Percentiles rank a stretch among this genome's conserved stretches.
Conservation (phyloP, 2,329 filamentous ascomycete genomes). For the Epichloe hybrida region DNA sequence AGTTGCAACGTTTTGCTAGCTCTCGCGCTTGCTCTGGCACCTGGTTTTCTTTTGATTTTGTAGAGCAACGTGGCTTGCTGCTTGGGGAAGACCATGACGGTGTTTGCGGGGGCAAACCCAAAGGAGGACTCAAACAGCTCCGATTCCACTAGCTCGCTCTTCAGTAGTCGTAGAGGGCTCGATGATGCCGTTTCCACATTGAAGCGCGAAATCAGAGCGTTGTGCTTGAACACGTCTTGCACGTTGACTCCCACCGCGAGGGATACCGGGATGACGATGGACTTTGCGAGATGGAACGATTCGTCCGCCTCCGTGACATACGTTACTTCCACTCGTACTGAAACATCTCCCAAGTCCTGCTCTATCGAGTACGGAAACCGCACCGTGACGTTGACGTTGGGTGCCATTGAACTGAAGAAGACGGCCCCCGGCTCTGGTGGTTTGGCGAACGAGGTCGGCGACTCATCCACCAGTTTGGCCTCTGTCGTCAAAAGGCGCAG, state of each 20-base stretch:
- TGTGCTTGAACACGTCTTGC: slow-evolving; percentile 84
- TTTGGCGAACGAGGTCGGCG: slow-evolving; percentile 30
- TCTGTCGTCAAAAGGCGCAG: slow-evolving; percentile 50
- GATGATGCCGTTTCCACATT: slow-evolving; percentile 70
- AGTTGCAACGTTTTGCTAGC: slow-evolving; percentile 44
- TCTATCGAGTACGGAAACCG: slow-evolving; percentile 74
- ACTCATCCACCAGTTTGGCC: slow-evolving; percentile 32
- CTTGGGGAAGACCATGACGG: slow-evolving; percentile 58
- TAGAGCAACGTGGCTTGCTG: slow-evolving; percentile 75
- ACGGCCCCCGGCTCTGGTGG: slow-evolving; percentile 41
- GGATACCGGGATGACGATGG: slow-evolving; percentile 55
- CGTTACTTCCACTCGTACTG: slow-evolving; percentile 60
- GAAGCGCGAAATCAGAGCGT: slow-evolving; percentile 74
- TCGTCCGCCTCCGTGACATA: slow-evolving; percentile 56
- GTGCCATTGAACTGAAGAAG: slow-evolving; percentile 31
- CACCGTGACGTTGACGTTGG: slow-evolving; percentile 39
- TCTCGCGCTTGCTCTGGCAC: slow-evolving; percentile 18
- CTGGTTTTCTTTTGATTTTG: slow-evolving; percentile 50
- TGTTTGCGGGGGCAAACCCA: slow-evolving; percentile 36
- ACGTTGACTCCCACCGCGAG: slow-evolving; percentile 90
- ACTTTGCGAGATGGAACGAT: slow-evolving; percentile 21
- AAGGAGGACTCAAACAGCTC: slow-evolving; percentile 54
- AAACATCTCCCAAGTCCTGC: slow-evolving; percentile 56
- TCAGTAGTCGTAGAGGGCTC: slow-evolving; percentile 61
- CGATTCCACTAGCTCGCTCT: slow-evolving; percentile 57